Base-by-base conservation (phyloP, 192 early-diverging fungal species). In the Glomus cerebriforme region DNA sequence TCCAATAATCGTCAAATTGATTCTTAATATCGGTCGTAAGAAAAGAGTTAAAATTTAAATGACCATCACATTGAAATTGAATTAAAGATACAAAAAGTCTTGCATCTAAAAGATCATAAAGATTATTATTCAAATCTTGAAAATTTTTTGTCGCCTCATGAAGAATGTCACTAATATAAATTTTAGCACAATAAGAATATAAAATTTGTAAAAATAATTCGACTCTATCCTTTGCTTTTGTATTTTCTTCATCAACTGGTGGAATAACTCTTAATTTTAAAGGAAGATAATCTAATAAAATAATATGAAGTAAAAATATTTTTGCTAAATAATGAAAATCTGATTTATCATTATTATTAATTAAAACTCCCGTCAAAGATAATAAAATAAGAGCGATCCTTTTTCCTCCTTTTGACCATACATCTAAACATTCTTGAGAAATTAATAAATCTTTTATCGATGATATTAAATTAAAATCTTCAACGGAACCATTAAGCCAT, bases 81-180 rank as follows among this genome's bases (percentile, higher is more conserved):
- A 54, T 59, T 32, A 81, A 63, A 59, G 67, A 13, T 32, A 2
- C 66, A 59, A 78, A 81, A 3, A 81, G 39, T 32, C 32, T 17
- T 7, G 47, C 34, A 27, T 81, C 80, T 1, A 81, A 15, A 13
- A 81, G 19, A 29, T 81, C 80, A 17, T 26, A 69, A 59, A 81
- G 34, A n/a, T 81, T 81, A 59, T 45, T 63, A 59, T 58, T 27
- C 3, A 81, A 31, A 15, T 65, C 24, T 15, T 12, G 17, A 31
- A 24, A 31, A 32, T 32, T 74, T 3, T 7, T 29, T 29, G 31
- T n/a, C n/a, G n/a, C n/a, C n/a, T n/a, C n/a, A n/a, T n/a, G 22
- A 58, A 58, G 37, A 22, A 19, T 15, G 9, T 32, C 34, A 60
- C 13, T 26, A 2, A 58, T 7, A 35, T 59, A 74, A 26, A 34